Evolutionary conservation across 768 basidiomycete species (phyloP), one percentile per base, ranked within the genome.

Genomic region (Hygrocybe punicea): DNA sequence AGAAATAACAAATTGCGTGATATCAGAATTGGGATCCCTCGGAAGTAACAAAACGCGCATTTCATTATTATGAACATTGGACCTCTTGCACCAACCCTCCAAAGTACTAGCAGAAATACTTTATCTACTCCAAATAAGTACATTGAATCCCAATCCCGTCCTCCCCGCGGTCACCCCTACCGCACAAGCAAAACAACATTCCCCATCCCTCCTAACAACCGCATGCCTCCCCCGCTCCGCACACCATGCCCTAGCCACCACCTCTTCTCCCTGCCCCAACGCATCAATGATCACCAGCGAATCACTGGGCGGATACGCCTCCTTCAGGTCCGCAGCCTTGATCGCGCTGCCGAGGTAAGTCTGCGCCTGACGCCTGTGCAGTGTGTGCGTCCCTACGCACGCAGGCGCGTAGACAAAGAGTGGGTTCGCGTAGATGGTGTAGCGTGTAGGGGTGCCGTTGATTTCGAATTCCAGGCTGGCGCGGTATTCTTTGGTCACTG

Each of bases 181-280:
- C 25, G 53, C 53, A 54, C 53, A 54, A 16, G 53, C 39, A 54
- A 54, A 54, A 35, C 53, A 54, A 54, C 53, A 54, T 23, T 54
- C 53, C 4, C 23, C 23, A 21, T 54, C 53, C 24, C 53, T 54
- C 24, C 53, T 23, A 14, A 54, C 44, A 33, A 54, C 53, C 4
- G 53, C 53, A 25, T 54, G 53, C 24, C 19, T 54, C 7, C 23
- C 53, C 29, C 53, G 37, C 39, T 54, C 53, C 23, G 53, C 53
- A 35, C 53, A 54, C 53, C 53, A 54, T 44, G 53, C 53, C 25
- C 53, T 54, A 9, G 53, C 53, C 44, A 54, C 39, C 17, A 45
- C 53, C 53, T 54, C 53, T 29, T 54, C 53, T 23, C 40, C 53
- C 29, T 42, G 17, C 19, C 53, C 53, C 39, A 40, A 23, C 17